These are phyloP conservation scores for Lonicera japonica DNA, from an alignment of 129 eudicot genomes.

Conservation along the genomic window DNA sequence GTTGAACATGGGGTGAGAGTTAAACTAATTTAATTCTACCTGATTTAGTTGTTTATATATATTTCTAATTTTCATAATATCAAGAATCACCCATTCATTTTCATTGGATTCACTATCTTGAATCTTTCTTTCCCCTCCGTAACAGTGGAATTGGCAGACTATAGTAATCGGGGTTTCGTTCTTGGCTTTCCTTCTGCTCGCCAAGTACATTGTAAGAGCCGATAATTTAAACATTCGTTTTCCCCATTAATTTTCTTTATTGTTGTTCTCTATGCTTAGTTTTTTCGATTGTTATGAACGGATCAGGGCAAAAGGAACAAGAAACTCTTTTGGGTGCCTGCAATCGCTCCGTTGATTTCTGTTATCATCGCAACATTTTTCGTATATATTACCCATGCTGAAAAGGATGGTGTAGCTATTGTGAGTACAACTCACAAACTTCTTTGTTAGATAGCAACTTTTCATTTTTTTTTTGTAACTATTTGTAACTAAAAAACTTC, in stretches of 20 bases:
- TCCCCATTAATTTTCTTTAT: not conserved
- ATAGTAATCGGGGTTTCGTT: constrained; percentile 55
- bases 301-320: constrained; percentile 63
- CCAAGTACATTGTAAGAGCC: constrained; percentile 64
- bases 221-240: not conserved
- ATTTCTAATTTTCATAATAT: not conserved
- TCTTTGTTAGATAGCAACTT: too few relatives aligned
- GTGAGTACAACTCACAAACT: constrained; percentile 27
- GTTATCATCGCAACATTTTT: constrained; percentile 61
- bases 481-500: too few relatives aligned
- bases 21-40: not conserved
- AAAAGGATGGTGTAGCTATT: constrained; percentile 48
- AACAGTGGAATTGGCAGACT: constrained; percentile 87
- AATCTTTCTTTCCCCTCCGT: constrained; percentile 7
- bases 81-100: not conserved
- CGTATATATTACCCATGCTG: constrained; percentile 63
- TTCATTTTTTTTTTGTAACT: too few relatives aligned
- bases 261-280: not conserved
- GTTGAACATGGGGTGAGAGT: constrained; percentile 63
- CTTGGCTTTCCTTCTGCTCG: constrained; percentile 51
- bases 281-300: not conserved
- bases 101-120: not conserved
- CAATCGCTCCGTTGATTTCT: constrained; percentile 69
- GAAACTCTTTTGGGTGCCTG: constrained; percentile 67
- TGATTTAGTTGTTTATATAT: too few relatives aligned